Percentiles rank a stretch among this genome's conserved stretches.
Evolutionary conservation across 73 alveolate genomes (phyloP).

Genomic region (Strombidium stylifer): DNA sequence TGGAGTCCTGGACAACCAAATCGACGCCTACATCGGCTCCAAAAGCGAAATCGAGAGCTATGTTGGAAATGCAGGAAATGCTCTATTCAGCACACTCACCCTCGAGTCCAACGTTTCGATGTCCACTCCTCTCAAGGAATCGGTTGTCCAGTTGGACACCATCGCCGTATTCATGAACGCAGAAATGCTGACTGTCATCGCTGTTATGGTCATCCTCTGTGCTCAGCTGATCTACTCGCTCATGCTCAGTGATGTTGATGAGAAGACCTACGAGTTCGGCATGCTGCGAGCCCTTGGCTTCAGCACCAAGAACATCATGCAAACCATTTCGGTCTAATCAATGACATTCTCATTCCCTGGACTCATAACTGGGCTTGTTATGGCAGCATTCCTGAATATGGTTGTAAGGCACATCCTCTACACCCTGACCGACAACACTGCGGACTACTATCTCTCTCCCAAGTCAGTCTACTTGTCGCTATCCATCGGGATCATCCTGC

Average conservation of each 20-base stretch:
- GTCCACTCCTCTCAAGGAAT: constrained; percentile 58
- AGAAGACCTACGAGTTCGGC: constrained; percentile 93
- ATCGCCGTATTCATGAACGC: constrained; percentile 69
- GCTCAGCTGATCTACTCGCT: constrained; percentile 85
- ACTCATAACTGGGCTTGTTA: constrained; percentile 67
- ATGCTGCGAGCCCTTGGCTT: constrained; percentile 96
- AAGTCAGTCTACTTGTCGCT: constrained; percentile 59
- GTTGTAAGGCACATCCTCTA: constrained; percentile 32
- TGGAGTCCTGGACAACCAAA: constrained; percentile 59
- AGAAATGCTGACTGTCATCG: constrained; percentile 70
- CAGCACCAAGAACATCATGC: constrained; percentile 58
- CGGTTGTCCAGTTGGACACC: constrained; percentile 35
- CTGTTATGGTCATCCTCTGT: constrained; percentile 78
- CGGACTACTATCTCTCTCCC: constrained; percentile 55
- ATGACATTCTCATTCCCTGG: constrained; percentile 91
- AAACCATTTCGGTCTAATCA: constrained; percentile 71
- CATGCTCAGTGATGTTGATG: constrained; percentile 92
- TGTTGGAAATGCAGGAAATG: constrained; percentile 34
- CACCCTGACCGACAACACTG: constrained; percentile 16
- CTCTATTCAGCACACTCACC: constrained; percentile 46
- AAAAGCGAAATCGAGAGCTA: constrained; percentile 43
- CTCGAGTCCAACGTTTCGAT: constrained; percentile 34
- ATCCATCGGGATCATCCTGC: constrained; percentile 79
- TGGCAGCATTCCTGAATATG: constrained; percentile 53
- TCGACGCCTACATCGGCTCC: constrained; percentile 52